Conservation (phyloP, 257 asterid species). For the Penstemon barbatus region DNA sequence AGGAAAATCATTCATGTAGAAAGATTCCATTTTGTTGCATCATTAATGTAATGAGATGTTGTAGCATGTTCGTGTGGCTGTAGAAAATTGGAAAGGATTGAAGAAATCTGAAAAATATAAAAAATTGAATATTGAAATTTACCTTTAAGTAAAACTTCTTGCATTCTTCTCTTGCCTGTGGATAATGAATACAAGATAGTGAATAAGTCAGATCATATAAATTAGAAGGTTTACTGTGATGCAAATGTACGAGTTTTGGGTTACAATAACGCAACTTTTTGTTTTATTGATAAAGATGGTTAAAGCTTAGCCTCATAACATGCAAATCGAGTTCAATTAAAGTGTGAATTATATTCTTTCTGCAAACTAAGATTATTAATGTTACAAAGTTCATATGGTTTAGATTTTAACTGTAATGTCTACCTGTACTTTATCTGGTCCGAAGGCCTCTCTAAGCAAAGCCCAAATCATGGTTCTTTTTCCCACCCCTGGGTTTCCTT, state of each 20-base stretch:
- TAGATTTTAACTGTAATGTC: conserved; percentile 3
- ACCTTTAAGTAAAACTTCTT: conserved; percentile 45
- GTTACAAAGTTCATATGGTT: neutral
- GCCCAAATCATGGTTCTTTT: conserved; percentile 90
- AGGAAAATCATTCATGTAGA: neutral
- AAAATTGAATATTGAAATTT: conserved; percentile 24
- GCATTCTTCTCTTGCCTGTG: conserved; percentile 45
- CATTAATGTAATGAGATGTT: conserved; percentile 10
- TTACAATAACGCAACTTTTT: neutral
- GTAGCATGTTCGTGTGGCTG: conserved; percentile 6
- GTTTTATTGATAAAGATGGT: neutral
- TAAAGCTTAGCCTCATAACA: conserved; percentile 6
- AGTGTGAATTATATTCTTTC: conserved; percentile 16
- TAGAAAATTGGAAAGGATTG: neutral
- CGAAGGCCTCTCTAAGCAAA: conserved; percentile 59
- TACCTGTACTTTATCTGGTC: conserved; percentile 65
- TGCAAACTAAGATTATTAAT: neutral
- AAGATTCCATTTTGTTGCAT: neutral
- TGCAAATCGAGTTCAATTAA: conserved; percentile 12
- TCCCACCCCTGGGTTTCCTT: conserved; percentile 82
- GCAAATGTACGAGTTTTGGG: neutral
- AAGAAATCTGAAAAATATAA: conserved; percentile 1
- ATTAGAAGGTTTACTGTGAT: neutral
- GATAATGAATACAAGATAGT: conserved; percentile 23
- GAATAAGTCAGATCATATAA: conserved; percentile 3